Evolutionary conservation across 2,329 filamentous ascomycete species (phyloP).

Genomic region (Botrytis fragariae): DNA sequence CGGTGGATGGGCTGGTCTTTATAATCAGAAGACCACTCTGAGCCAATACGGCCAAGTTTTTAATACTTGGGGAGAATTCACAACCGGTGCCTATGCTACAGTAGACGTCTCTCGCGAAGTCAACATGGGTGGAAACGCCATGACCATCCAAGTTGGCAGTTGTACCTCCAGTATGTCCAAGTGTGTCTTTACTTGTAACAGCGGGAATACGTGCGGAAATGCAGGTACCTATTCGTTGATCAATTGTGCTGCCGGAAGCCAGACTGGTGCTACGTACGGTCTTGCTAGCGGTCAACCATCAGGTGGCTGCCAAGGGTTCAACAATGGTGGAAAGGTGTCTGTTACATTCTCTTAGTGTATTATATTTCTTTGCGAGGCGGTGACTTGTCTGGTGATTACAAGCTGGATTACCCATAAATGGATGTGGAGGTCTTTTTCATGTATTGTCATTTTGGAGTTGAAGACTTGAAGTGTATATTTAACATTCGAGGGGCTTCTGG

Average conservation of each 20-base stretch:
- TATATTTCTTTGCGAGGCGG: background rate
- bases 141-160: conserved; percentile 16
- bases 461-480: background rate
- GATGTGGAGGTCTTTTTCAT: background rate
- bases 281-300: background rate
- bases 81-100: conserved; percentile 21
- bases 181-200: conserved; percentile 16
- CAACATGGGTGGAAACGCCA: conserved; percentile 22
- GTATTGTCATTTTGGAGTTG: background rate
- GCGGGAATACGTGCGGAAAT: conserved; percentile 1
- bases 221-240: conserved; percentile 12
- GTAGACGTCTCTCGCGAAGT: conserved; percentile 21
- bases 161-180: conserved; percentile 16
- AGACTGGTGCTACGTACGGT: conserved; percentile 14
- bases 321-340: conserved; percentile 9
- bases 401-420: background rate
- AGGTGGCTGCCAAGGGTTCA: conserved; percentile 22
- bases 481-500: background rate
- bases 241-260: conserved; percentile 14
- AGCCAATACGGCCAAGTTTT: conserved; percentile 18
- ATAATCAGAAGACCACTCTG: conserved; percentile 17
- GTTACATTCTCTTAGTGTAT: conserved; percentile 11
- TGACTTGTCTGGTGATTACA: background rate
- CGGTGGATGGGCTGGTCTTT: conserved; percentile 22
- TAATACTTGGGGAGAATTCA: conserved; percentile 25